Evolutionary conservation across 441 rosid species (phyloP).

Genomic region (Eugenia klotzschiana): DNA sequence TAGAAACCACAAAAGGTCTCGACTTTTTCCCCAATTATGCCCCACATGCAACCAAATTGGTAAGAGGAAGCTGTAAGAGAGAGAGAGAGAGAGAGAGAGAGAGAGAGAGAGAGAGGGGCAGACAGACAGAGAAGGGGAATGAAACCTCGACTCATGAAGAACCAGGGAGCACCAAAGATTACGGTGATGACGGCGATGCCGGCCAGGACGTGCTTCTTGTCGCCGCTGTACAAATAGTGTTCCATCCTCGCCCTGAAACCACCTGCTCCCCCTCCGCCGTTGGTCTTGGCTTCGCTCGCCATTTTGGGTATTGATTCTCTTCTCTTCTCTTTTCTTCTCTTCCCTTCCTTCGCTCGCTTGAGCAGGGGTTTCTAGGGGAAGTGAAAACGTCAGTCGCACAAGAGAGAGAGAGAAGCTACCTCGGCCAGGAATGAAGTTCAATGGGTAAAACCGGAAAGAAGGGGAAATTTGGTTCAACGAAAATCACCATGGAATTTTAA

Average conservation of each 20-base stretch:
- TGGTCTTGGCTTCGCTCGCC: constrained; percentile 2
- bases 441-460: not conserved
- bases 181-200: constrained; percentile 42
- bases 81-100: not conserved
- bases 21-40: not conserved
- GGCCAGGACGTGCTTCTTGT: constrained; percentile 66
- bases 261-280: constrained; percentile 11
- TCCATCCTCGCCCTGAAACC: constrained; percentile 48
- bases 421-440: not conserved
- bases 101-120: not conserved
- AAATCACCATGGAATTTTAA: not conserved
- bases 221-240: constrained; percentile 57
- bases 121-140: not conserved
- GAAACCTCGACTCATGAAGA: constrained; percentile 47
- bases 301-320: not conserved
- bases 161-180: constrained; percentile 60
- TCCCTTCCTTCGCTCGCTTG: not conserved
- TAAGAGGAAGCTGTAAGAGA: not conserved
- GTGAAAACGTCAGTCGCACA: not conserved
- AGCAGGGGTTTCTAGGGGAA: not conserved
- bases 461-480: not conserved
- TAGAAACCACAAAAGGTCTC: not conserved
- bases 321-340: not conserved
- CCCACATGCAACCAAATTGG: not conserved
- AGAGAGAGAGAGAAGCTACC: not conserved